Conservation (phyloP, 2,329 filamentous ascomycete genomes). For the Aspergillus neotritici region DNA sequence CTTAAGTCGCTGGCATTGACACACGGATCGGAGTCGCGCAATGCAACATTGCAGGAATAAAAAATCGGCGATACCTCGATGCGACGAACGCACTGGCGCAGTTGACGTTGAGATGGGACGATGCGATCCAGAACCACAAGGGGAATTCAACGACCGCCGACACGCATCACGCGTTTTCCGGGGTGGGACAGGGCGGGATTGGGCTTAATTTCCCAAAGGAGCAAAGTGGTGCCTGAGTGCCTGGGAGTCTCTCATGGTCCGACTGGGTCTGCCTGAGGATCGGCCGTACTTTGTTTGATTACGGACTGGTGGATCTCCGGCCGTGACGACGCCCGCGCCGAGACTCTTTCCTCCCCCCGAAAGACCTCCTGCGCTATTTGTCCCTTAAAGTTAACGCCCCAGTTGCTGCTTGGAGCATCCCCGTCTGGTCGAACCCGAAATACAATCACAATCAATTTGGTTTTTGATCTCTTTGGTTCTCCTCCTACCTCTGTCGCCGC, state of each 20-base stretch:
- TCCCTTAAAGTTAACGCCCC: too few species aligned
- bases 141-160: conserved; percentile 6
- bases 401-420: too few species aligned
- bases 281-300: too few species aligned
- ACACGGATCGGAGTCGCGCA: background rate
- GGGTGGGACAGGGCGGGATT: background rate
- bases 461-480: too few species aligned
- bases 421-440: too few species aligned
- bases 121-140: background rate
- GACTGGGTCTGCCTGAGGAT: conserved; percentile 2
- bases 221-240: conserved; percentile 15
- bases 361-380: conserved; percentile 14
- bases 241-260: conserved; percentile 13
- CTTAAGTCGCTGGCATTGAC: conserved; percentile 11
- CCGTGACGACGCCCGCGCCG: conserved; percentile 14
- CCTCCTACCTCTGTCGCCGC: too few species aligned
- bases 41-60: conserved; percentile 18
- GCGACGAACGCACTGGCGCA: conserved; percentile 2
- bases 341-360: conserved; percentile 2
- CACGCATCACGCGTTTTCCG: conserved; percentile 19
- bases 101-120: background rate
- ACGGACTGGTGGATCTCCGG: conserved; percentile 6
- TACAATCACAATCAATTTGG: too few species aligned
- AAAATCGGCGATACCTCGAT: conserved; percentile 1
- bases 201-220: conserved; percentile 13